Percentiles rank a stretch among this genome's conserved stretches.
phyloP scores from a whole-genome alignment of 2,329 filamentous ascomycete genomes.

The Hymenoscyphus fructigenus region DNA sequence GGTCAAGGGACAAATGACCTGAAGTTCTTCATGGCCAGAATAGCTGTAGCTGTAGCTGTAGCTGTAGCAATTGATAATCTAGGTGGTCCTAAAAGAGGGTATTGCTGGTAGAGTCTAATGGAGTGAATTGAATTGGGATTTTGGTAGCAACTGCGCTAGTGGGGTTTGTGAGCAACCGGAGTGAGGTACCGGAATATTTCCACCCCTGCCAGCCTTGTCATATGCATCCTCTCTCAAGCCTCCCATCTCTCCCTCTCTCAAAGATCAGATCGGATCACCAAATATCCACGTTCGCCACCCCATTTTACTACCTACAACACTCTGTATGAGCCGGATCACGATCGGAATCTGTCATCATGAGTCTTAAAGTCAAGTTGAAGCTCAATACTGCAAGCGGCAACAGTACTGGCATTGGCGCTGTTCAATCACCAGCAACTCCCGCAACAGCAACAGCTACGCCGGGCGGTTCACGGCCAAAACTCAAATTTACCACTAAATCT shows the following conservation, averaged over 20 bases:
- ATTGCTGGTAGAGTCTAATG: not conserved
- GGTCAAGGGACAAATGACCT: constrained; percentile 22
- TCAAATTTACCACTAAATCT: constrained; percentile 33
- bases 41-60: not conserved
- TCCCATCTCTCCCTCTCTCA: no score
- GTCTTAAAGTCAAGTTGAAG: constrained; percentile 34
- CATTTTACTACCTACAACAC: not conserved
- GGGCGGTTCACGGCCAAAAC: constrained; percentile 31
- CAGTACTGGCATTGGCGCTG: constrained; percentile 5
- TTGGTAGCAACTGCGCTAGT: not conserved
- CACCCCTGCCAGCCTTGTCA: not conserved
- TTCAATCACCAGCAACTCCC: constrained; percentile 24
- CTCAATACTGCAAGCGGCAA: constrained; percentile 13
- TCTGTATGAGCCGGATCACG: not conserved
- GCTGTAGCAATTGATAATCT: not conserved
- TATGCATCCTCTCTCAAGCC: not conserved
- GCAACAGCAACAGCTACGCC: constrained; percentile 19
- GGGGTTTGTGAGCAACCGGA: no score
- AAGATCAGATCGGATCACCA: no score
- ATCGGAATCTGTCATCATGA: constrained; percentile 24
- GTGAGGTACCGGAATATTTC: no score
- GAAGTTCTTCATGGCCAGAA: constrained; percentile 30
- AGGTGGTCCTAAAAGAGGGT: not conserved
- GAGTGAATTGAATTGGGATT: not conserved
- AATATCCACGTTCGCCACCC: not conserved